Base-by-base conservation (phyloP, 2,329 filamentous ascomycete genomes). In the Arthrobotrys pseudoclavata region DNA sequence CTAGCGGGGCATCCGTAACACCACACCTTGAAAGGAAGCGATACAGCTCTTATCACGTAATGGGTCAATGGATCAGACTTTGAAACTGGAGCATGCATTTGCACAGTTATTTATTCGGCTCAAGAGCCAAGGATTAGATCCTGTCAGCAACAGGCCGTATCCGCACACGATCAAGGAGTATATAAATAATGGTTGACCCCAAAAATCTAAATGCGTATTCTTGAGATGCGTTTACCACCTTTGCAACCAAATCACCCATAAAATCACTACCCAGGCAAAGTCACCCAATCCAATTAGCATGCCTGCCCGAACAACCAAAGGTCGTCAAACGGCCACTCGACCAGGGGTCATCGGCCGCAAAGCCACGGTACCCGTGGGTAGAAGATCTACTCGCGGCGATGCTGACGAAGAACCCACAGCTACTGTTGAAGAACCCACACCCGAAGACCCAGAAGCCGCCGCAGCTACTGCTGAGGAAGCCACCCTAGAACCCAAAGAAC, bases 121-220 rank as follows among this genome's bases (percentile, higher is more conserved):
- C n/a, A 37, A 57, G n/a, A 57, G n/a, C 52, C 52, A 29, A 57
- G 13, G n/a, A 13, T n/a, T 34, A 57, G 31, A 57, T 57, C 52
- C 29, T 37, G 52, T 57, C 52, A 57, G 29, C 52, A n/a, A 22
- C 29, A 57, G 29, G 12, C 50, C 29, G 31, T 34, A 2, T 57
- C 52, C 13, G 22, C 12, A 4, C 50, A 53, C 50, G 12, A 15
- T 29, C 20, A 13, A 5, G 12, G 7, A 34, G 31, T 34, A 5
- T 34, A 34, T 34, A 34, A 34, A 34, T 34, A 9, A 34, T 34
- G 31, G 31, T 34, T 9, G 31, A 9, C 12, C 31, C 12, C 31
- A 34, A 9, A 34, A 34, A 6, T 1, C 7, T 9, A 34, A 34
- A 34, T 34, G 31, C 31, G n/a, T 34, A 5, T 34, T 34, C 1